Evolutionary conservation across 2,329 filamentous ascomycete genomes (phyloP), one percentile per base, ranked within the genome.

Genomic region (Myriosclerotinia curreyana): DNA sequence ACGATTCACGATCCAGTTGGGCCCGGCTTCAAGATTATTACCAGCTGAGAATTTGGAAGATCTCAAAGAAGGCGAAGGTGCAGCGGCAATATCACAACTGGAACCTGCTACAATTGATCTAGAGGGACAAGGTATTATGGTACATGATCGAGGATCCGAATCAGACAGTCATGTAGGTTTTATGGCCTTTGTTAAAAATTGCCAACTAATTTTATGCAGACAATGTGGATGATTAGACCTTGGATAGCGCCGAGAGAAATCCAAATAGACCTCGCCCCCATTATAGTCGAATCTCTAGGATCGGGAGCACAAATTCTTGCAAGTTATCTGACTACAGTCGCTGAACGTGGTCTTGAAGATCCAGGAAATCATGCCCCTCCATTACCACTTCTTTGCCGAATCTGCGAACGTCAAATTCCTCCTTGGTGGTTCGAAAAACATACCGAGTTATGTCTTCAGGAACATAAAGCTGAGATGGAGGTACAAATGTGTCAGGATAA

Each of bases 401-500:
- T 99, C 63, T 99, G 95, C 76, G 95, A 99, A 75, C 91, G 95
- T 62, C 92, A 97, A 67, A 98, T 99, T 66, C 92, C 92, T 5
- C 92, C 94, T 0, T 99, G 95, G 95, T 99, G 95, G 96, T 99
- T 99, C 71, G 95, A 99, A 77, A 99, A 98, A 76, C 95, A 99
- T 75, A 96, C 94, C 2, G 96, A 99, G 72, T 80, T 98, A 25
- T 99, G 95, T 74, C 81, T 97, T 63, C 93, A 98, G 75, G 95
- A 99, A 75, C 95, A 99, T 74, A 88, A 90, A 60, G 94, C 95
- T 0, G 95, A 99, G 75, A 96, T 97, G 91, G 94, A 98, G 71
- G 92, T 99, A 5, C 94, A 99, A 75, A 89, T 98, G 81, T 87
- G 93, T 7, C 95, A 99, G 73, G 95, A 99, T 74, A 92, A 86